Base-by-base conservation (phyloP, 116 monocot genomes). In the Papilionanthe hybrid region DNA sequence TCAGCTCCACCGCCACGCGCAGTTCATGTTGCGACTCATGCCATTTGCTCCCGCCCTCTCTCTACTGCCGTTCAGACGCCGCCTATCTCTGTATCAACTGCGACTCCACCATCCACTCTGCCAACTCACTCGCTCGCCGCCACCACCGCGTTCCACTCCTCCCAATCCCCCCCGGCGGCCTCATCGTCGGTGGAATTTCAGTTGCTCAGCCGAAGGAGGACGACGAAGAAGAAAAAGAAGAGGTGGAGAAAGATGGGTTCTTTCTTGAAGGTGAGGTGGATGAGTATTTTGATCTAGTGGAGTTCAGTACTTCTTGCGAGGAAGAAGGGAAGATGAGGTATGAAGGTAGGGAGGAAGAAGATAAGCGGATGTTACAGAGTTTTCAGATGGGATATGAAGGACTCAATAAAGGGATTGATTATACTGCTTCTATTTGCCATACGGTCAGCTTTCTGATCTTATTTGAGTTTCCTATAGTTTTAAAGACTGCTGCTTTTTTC, bases 231-330 rank as follows among this genome's bases (percentile, higher is more conserved):
- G 15, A 17, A 15, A 44, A 73, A 4, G 15, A 12, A 2, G 53
- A 15, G 20, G 73, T n/a, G 19, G 73, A 73, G 10, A 18, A 72
- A 13, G 43, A 44, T 44, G 73, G 73, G 44, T 43, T 73, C 43
- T 73, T 73, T 11, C 7, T 44, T 29, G 73, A 44, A 42, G 44
- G 43, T 6, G 73, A 43, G 42, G 86, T 85, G 3, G 86, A 85
- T 19, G 87, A 89, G 37, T 92, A 83, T 41, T 77, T 92, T 27
- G 89, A 94, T 78, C 74, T 94, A 7, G 81, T 56, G 10, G 85
- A 84, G 69, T 87, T 84, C 79, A 82, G 83, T 55, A 53, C 53
- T 53, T 84, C 72, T 10, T 75, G 76, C 10, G 82, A 45, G 5
- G 82, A 87, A 13, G 69, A 81, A 11, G 30, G 71, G 5, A 23